Percentiles rank a stretch among this genome's conserved stretches.
Evolutionary conservation across 2,329 filamentous ascomycete genomes (phyloP).

Genomic region (Drechslera avenae): DNA sequence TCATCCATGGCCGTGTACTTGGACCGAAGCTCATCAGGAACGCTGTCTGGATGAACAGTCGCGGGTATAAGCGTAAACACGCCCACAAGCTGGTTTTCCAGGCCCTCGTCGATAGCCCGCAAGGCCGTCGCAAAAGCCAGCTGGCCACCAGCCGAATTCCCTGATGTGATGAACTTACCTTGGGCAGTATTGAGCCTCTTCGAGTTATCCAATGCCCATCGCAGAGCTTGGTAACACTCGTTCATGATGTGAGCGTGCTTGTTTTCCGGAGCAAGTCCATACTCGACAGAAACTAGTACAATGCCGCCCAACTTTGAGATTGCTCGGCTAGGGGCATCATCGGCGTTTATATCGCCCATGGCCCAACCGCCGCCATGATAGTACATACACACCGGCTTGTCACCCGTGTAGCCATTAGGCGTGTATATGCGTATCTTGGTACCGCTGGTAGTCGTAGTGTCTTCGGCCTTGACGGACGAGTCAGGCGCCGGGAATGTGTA

Average conservation of each 20-base stretch:
- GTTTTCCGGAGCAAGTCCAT: constrained; percentile 44
- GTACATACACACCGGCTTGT: constrained; percentile 43
- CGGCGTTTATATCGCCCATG: constrained; percentile 44
- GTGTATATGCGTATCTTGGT: constrained; percentile 45
- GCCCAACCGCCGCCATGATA: constrained; percentile 48
- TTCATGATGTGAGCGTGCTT: constrained; percentile 43
- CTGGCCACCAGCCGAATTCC: constrained; percentile 49
- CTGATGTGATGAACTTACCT: constrained; percentile 44
- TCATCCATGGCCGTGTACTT: constrained; percentile 46
- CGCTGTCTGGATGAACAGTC: constrained; percentile 45
- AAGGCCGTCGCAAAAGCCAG: constrained; percentile 47
- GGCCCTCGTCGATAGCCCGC: constrained; percentile 46
- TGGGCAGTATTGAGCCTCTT: constrained; percentile 29
- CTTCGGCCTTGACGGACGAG: constrained; percentile 38
- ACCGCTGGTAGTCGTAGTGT: constrained; percentile 31
- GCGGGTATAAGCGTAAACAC: constrained; percentile 47
- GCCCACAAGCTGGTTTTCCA: constrained; percentile 44
- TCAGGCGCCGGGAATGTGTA: constrained; percentile 42
- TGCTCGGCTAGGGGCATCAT: constrained; percentile 37
- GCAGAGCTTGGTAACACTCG: constrained; percentile 43
- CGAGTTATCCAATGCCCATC: constrained; percentile 39
- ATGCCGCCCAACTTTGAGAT: constrained; percentile 29
- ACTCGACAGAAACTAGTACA: constrained; percentile 45
- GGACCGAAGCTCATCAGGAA: constrained; percentile 43
- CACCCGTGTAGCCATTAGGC: constrained; percentile 35